A percentile compares a stretch with the other conserved stretches of the same genome.
phyloP scores from a whole-genome alignment of 805 yeast species.

The Hanseniaspora valbyensis region DNA sequence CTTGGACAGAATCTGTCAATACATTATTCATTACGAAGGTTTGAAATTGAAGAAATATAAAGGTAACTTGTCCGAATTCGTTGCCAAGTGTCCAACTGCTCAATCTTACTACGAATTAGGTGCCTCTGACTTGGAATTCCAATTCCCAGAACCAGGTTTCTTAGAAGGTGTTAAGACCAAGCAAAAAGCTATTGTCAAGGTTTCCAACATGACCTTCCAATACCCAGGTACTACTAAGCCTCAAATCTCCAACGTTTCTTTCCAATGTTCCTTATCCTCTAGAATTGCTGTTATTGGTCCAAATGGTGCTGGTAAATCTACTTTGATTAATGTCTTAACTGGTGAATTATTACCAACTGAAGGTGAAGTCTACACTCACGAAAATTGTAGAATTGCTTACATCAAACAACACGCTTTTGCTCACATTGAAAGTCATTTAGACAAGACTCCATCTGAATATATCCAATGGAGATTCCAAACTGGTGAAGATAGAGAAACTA shows the following conservation, averaged over 20 bases:
- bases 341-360: slow-evolving; percentile 97
- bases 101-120: slow-evolving; percentile 97
- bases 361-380: slow-evolving; percentile 99
- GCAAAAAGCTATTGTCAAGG: slow-evolving; percentile 99
- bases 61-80: slow-evolving; percentile 99
- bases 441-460: slow-evolving; percentile 99
- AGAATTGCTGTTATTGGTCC: slow-evolving; percentile 99
- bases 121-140: slow-evolving; percentile 93
- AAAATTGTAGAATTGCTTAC: slow-evolving; percentile 99
- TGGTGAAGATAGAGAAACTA: slow-evolving; percentile 99
- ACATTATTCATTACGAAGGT: slow-evolving; percentile 99
- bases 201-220: slow-evolving; percentile 94
- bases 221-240: slow-evolving; percentile 98
- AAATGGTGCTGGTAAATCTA: slow-evolving; percentile 99
- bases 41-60: slow-evolving; percentile 98
- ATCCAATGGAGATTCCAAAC: slow-evolving; percentile 99
- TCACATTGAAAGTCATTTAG: slow-evolving; percentile 96
- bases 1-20: slow-evolving; percentile 94
- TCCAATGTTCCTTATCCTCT: slow-evolving; percentile 98
- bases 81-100: slow-evolving; percentile 97
- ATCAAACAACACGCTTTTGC: slow-evolving; percentile 99
- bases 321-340: slow-evolving; percentile 95
- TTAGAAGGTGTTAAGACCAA: slow-evolving; percentile 99
- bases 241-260: slow-evolving; percentile 78
- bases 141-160: slow-evolving; percentile 99